Conservation (phyloP, 2,329 filamentous ascomycete genomes). For the Clonostachys rhizophaga region DNA sequence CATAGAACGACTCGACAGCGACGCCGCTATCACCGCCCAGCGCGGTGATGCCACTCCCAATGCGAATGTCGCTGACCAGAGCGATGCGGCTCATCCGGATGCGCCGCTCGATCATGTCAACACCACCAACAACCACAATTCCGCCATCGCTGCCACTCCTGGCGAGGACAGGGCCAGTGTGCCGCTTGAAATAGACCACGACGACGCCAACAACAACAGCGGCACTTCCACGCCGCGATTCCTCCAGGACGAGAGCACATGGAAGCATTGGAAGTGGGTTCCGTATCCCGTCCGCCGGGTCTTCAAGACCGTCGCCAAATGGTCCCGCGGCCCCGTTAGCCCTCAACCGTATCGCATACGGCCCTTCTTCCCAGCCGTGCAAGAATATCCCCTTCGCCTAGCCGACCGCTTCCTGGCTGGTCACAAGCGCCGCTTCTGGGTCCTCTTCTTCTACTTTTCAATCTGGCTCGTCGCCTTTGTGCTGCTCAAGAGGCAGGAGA, state of each 20-base stretch:
- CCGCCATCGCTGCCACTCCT: conserved; percentile 16
- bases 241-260: conserved; percentile 44
- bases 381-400: conserved; percentile 61
- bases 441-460: conserved; percentile 56
- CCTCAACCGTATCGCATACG: conserved; percentile 43
- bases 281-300: conserved; percentile 49
- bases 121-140: neutral
- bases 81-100: conserved; percentile 28
- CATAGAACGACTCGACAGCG: conserved; percentile 20
- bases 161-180: neutral
- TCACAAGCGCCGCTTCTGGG: conserved; percentile 49
- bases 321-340: conserved; percentile 52
- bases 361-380: conserved; percentile 60
- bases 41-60: neutral
- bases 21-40: neutral
- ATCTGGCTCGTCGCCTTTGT: conserved; percentile 68
- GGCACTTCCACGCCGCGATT: conserved; percentile 52
- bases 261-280: conserved; percentile 52
- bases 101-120: conserved; percentile 26
- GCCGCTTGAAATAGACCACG: conserved; percentile 37
- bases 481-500: conserved; percentile 62
- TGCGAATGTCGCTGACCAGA: conserved; percentile 6
- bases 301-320: conserved; percentile 33
- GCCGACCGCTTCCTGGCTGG: conserved; percentile 59
- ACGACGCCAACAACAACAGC: conserved; percentile 14